These are phyloP conservation scores for Camptophora hylomeconis DNA, from an alignment of 2,329 filamentous ascomycete genomes.

Conservation along the genomic window DNA sequence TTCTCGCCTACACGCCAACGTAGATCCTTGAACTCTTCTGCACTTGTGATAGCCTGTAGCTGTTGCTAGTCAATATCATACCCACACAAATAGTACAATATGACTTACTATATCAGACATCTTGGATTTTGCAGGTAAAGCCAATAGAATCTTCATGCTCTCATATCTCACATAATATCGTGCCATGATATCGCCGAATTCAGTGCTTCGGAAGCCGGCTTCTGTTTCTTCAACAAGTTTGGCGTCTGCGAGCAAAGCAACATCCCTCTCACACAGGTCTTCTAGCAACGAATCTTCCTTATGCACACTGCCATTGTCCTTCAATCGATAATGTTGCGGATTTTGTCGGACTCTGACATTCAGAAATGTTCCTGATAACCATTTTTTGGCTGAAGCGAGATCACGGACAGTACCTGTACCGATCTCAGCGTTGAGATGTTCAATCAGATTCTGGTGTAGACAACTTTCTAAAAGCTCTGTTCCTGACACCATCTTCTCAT, in stretches of 20 bases:
- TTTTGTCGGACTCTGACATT: slow-evolving; percentile 61
- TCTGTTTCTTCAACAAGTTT: slow-evolving; percentile 39
- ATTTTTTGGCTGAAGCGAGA: slow-evolving; percentile 52
- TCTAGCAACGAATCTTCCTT: slow-evolving; percentile 53
- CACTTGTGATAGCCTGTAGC: slow-evolving; percentile 54
- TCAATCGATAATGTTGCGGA: slow-evolving; percentile 55
- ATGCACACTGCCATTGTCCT: slow-evolving; percentile 35
- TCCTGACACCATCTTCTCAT: slow-evolving; percentile 62
- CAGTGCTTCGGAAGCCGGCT: slow-evolving; percentile 47
- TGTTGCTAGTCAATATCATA: slow-evolving; percentile 21
- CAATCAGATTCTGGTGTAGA: slow-evolving; percentile 65
- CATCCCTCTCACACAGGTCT: slow-evolving; percentile 56
- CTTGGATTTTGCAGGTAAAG: slow-evolving; percentile 46
- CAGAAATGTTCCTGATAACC: slow-evolving; percentile 67
- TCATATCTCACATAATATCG: slow-evolving; percentile 67
- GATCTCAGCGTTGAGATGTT: slow-evolving; percentile 76
- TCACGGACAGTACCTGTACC: slow-evolving; percentile 59
- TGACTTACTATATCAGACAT: slow-evolving; percentile 54
- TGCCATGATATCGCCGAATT: slow-evolving; percentile 69
- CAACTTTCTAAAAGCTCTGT: slow-evolving; percentile 64
- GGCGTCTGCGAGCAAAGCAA: slow-evolving; percentile 49
- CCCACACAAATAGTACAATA: not conserved
- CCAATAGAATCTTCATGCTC: slow-evolving; percentile 61
- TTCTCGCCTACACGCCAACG: slow-evolving; percentile 60
- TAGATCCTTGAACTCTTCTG: slow-evolving; percentile 59